phyloP scores from a whole-genome alignment of 2,329 filamentous ascomycete genomes.

The Diaporthe amygdali region DNA sequence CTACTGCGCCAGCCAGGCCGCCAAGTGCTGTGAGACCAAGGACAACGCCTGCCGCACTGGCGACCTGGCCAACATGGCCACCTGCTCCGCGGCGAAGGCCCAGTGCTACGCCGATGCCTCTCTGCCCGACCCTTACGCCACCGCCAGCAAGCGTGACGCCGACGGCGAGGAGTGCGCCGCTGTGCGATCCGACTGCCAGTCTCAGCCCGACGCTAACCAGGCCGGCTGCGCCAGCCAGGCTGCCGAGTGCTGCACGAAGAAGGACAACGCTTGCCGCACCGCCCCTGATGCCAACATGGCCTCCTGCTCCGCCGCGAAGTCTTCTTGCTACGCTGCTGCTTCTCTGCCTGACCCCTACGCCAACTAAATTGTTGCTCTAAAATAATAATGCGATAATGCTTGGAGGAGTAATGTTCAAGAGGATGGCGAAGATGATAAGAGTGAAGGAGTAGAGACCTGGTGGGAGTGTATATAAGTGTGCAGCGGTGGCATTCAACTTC shows the following conservation, averaged over 20 bases:
- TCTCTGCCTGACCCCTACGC: background rate
- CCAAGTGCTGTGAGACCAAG: background rate
- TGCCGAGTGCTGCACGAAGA: background rate
- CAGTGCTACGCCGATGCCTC: background rate
- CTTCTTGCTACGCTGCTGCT: background rate
- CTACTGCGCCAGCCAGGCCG: background rate
- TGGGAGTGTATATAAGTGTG: background rate
- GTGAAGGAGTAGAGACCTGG: background rate
- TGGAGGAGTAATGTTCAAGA: background rate
- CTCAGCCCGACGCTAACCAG: background rate
- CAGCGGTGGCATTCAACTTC: background rate
- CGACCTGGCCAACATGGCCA: background rate
- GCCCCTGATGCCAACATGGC: background rate
- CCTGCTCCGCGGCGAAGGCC: background rate
- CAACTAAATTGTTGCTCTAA: slow-evolving; percentile 1
- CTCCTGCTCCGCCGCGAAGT: background rate
- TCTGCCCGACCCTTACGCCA: background rate
- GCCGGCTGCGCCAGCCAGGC: background rate
- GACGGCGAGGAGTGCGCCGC: background rate
- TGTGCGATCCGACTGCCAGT: background rate
- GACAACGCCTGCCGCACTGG: background rate
- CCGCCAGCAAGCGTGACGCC: slow-evolving; percentile 10
- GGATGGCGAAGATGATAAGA: background rate
- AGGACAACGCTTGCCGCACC: background rate
- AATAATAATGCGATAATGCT: background rate